Base-by-base conservation (phyloP, 306 rosid species). In the Prunus dulcis region DNA sequence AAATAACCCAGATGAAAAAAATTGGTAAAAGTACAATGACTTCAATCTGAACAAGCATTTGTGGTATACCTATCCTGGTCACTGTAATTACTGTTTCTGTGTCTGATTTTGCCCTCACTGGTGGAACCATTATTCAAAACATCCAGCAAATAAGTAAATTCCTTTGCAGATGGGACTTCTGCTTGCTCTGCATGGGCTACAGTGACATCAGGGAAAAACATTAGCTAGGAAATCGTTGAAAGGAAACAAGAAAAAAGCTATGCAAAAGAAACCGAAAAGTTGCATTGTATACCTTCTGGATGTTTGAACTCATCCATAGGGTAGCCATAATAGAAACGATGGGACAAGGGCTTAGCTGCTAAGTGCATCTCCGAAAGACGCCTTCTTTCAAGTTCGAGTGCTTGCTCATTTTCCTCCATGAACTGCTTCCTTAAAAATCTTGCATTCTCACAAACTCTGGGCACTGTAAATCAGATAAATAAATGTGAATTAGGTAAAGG, bases 31-130 rank as follows among this genome's bases (percentile, higher is more conserved):
- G 12, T 28, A 61, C 18, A 8, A 18, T 12, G 10, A 28, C 19
- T 71, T 27, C 23, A 51, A 50, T 22, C 19, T 25, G 28, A 12
- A 75, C 22, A 32, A 75, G 64, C 64, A 50, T 19, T 8, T 9
- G 27, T 5, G 68, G 25, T 34, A 43, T 79, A 85, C 86, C 84
- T 85, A 57, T 82, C 84, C 14, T 68, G 83, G 62, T 78, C 83
- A 23, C 28, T 71, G 75, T 52, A 78, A 46, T 63, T 58, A 63
- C 80, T 79, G 23, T 73, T 76, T 23, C 72, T 76, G 55, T 49
- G 76, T n/a, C 78, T 20, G 20, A 79, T 32, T 52, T 53, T 82
- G 20, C 73, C 78, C 77, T 69, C 78, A 50, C 80, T 79, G 73
- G 78, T 76, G 56, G 84, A 83, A 64, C 82, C 82, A 47, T 74